A percentile compares a stretch with the other conserved stretches of the same genome.
Evolutionary conservation across 2,329 filamentous ascomycete species (phyloP).

Genomic region (Talaromyces islandicus): DNA sequence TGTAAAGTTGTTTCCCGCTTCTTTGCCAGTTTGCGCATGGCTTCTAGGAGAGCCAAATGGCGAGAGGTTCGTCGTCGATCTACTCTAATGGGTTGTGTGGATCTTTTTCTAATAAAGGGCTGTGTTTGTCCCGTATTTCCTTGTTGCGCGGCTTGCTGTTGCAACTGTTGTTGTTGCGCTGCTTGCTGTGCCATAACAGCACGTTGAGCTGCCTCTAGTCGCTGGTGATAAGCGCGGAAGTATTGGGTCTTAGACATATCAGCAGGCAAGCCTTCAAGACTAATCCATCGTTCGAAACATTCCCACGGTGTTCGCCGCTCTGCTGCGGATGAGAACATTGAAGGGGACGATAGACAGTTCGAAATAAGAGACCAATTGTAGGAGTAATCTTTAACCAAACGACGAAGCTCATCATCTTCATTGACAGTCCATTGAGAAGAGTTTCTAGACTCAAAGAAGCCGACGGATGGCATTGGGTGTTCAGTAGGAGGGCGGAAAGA

Average conservation of each 20-base stretch:
- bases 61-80: slow-evolving; percentile 81
- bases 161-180: slow-evolving; percentile 49
- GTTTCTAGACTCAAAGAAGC: slow-evolving; percentile 80
- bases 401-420: slow-evolving; percentile 85
- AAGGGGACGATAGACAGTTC: slow-evolving; percentile 67
- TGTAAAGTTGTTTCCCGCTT: slow-evolving; percentile 80
- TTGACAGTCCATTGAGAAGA: slow-evolving; percentile 87
- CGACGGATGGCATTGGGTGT: slow-evolving; percentile 80
- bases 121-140: slow-evolving; percentile 47
- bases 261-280: slow-evolving; percentile 78
- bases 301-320: slow-evolving; percentile 95
- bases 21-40: slow-evolving; percentile 91
- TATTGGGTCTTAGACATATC: slow-evolving; percentile 96
- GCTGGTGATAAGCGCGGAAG: slow-evolving; percentile 68
- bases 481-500: slow-evolving; percentile 91
- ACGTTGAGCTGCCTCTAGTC: slow-evolving; percentile 58
- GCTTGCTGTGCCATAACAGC: slow-evolving; percentile 55
- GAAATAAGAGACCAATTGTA: slow-evolving; percentile 98
- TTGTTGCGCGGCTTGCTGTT: slow-evolving; percentile 26
- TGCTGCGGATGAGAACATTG: slow-evolving; percentile 73
- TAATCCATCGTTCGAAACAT: slow-evolving; percentile 95
- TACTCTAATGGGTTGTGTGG: slow-evolving; percentile 70
- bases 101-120: slow-evolving; percentile 60
- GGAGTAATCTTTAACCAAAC: slow-evolving; percentile 81
- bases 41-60: slow-evolving; percentile 82